Evolutionary conservation across 2,329 filamentous ascomycete species (phyloP), one percentile per base, ranked within the genome.

Genomic region (Epichloe brachyelytri): DNA sequence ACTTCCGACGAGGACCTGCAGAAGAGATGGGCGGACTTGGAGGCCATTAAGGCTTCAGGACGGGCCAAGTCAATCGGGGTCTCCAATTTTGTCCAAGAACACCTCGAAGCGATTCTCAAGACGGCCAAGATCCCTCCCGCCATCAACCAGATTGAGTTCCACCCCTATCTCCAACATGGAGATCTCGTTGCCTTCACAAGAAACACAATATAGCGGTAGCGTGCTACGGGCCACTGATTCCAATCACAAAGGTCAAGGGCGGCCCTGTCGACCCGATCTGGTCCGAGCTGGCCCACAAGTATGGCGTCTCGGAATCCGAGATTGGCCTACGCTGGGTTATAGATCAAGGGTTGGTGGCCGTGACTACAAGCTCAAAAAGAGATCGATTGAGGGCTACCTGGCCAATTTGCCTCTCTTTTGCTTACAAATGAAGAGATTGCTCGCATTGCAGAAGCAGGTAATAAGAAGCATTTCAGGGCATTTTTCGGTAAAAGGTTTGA

Each of bases 121-220:
- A 79, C 80, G 5, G 81, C 82, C 48, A 77, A 75, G 58, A 64
- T 85, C 54, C 63, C 71, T 3, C 87, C 87, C 0, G 81, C 78
- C 6, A 77, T 86, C 55, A 90, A 91, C 70, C 86, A 93, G 73
- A 85, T 91, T 61, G 86, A 91, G 70, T 82, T 79, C 61, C 85
- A 93, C 66, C 85, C 86, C 0, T 87, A 88, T 63, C 71, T 86
- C 48, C 83, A 85, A 66, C 83, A 85, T 62, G 72, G 71, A 5
- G 70, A 74, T 52, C 69, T 86, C 12, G 50, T 85, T 34, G 65
- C 70, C 15, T 86, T 66, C 76, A 76, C 63, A 72, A 72, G 57
- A 65, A 75, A 59, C 68, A 83, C 59, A 65, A 70, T 50, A 85
- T 86, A 55, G 74, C 77, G 4, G 63, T 76, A 3, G 67, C 73